Base-by-base conservation (phyloP, 257 asterid genomes). In the Przewalskia tangutica region DNA sequence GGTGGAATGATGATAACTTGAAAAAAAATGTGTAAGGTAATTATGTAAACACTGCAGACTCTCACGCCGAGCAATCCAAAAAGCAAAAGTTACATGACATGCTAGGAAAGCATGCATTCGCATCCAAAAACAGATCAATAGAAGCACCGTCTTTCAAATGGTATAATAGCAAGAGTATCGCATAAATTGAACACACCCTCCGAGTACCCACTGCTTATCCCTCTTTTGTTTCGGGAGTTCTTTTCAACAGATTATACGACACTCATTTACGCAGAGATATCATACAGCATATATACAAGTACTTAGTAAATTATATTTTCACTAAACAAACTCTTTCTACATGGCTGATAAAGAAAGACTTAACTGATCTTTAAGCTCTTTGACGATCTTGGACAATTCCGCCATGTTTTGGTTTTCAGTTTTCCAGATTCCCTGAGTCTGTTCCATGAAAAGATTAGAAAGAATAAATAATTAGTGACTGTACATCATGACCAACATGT, bases 401-500 rank as follows among this genome's bases (percentile, higher is more conserved):
- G 97, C 89, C 98, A 93, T 95, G 87, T 92, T 93, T 85, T 84
- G 96, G 66, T 90, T 91, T 88, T 93, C 93, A 62, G 95, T 90
- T 88, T 88, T 93, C 99, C 99, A 93, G 40, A 86, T 84, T 62
- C 98, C 99, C 86, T 93, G 97, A 87, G 91, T 93, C 99, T 95
- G 90, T 77, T 64, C 38, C 14, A 18, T 60, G 66, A 60, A n/a
- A 60, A 60, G 20, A 16, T 60, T 20, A 20, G 34, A 20, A 7
- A 60, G 12, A 2, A 60, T 56, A 60, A 2, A 13, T 60, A 60
- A 20, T 20, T 18, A 10, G 36, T 60, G 36, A 60, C 13, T 10
- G 51, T 40, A 7, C 9, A 13, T 14, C 58, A 53, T 53, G n/a
- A 53, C 58, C n/a, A 53, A 53, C 58, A 13, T 12, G 17, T 53